Evolutionary conservation across 805 yeast genomes (phyloP).

Genomic region (Candida peoriensis): DNA sequence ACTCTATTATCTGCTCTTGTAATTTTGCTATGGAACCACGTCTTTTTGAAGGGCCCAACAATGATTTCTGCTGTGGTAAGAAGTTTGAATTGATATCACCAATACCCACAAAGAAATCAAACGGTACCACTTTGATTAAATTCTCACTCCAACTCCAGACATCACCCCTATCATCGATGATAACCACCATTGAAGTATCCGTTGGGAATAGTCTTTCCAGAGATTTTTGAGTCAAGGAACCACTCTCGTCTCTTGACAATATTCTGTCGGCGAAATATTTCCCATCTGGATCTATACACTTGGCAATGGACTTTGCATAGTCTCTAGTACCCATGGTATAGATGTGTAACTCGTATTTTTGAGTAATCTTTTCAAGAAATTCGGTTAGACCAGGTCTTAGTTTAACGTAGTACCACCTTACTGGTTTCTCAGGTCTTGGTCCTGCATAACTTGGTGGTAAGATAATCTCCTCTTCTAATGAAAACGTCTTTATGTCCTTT

Average conservation of each 20-base stretch:
- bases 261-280: constrained; percentile 86
- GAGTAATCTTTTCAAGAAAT: constrained; percentile 60
- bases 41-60: constrained; percentile 59
- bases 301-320: constrained; percentile 86
- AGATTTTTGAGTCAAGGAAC: constrained; percentile 84
- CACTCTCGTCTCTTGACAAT: constrained; percentile 90
- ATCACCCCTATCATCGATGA: constrained; percentile 96
- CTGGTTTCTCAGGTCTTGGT: constrained; percentile 45
- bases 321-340: constrained; percentile 98
- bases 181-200: constrained; percentile 92
- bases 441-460: constrained; percentile 56
- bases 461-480: constrained; percentile 69
- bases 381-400: constrained; percentile 80
- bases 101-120: constrained; percentile 92
- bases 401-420: constrained; percentile 88
- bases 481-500: constrained; percentile 73
- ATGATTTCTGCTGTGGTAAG: constrained; percentile 68
- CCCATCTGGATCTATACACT: constrained; percentile 87
- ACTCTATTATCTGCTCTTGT: constrained; percentile 39
- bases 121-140: constrained; percentile 87
- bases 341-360: constrained; percentile 82
- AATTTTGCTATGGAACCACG: constrained; percentile 51
- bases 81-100: constrained; percentile 96
- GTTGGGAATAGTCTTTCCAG: constrained; percentile 88
- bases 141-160: constrained; percentile 98